Percentiles rank a stretch among this genome's conserved stretches.
These are phyloP conservation scores for Kokia cookei DNA, from an alignment of 441 rosid species.

Conservation along the genomic window DNA sequence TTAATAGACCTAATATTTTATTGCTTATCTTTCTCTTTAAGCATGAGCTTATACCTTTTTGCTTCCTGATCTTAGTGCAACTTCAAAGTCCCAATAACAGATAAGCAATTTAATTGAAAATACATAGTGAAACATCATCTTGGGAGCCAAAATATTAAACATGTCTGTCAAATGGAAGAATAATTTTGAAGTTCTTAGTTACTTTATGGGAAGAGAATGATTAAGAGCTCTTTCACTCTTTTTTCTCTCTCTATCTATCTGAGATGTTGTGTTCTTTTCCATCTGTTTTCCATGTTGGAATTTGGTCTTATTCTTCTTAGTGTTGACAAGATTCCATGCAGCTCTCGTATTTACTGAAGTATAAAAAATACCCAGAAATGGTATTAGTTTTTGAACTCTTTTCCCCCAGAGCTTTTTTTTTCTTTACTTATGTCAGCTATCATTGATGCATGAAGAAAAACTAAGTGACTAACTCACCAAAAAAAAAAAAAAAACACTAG, in stretches of 20 bases:
- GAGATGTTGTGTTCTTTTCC: neutral
- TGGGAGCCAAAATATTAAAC: no score
- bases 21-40: no score
- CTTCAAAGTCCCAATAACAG: no score
- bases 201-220: neutral
- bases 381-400: conserved; percentile 13
- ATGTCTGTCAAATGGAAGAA: no score
- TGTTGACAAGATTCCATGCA: conserved; percentile 34
- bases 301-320: conserved; percentile 13
- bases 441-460: conserved; percentile 19
- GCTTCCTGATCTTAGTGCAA: no score
- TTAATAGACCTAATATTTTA: no score
- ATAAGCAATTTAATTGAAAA: no score
- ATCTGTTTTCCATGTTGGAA: conserved; percentile 9
- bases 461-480: neutral
- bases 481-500: neutral
- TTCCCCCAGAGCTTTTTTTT: conserved; percentile 11
- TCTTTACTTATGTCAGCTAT: conserved; percentile 21
- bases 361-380: conserved; percentile 18
- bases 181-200: no score
- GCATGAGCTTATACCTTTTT: no score
- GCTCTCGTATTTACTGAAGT: conserved; percentile 21
- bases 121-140: no score
- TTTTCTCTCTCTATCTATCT: neutral
- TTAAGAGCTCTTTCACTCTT: neutral